These are phyloP conservation scores for Yamadazyma atmosphaerica DNA, from an alignment of 1,139 yeast species.

Conservation along the genomic window DNA sequence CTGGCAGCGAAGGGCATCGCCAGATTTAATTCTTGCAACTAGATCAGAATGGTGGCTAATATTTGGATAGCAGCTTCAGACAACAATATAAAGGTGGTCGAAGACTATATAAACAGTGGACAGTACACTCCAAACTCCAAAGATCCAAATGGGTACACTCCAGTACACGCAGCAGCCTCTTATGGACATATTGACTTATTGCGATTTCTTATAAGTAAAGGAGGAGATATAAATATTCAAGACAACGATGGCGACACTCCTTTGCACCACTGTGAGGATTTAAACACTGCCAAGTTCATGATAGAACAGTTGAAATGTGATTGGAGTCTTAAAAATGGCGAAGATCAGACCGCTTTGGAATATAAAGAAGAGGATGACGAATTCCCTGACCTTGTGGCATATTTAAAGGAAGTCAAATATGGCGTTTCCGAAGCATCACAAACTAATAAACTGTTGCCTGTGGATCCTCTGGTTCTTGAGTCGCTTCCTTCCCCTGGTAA, in stretches of 20 bases:
- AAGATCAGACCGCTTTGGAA: constrained; percentile 69
- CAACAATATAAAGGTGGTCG: constrained; percentile 62
- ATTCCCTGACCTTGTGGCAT: constrained; percentile 72
- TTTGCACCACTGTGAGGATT: constrained; percentile 82
- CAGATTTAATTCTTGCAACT: neutral
- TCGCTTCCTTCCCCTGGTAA: constrained; percentile 44
- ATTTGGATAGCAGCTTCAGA: constrained; percentile 97
- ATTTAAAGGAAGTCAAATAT: constrained; percentile 51
- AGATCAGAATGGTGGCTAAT: constrained; percentile 49
- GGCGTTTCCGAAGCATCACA: constrained; percentile 5
- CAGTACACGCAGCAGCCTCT: constrained; percentile 95
- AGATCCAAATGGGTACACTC: constrained; percentile 93
- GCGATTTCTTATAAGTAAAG: constrained; percentile 52
- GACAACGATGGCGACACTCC: constrained; percentile 97
- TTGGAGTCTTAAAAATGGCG: constrained; percentile 59
- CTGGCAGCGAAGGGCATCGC: no score
- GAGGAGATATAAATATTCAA: constrained; percentile 79
- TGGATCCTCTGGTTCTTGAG: constrained; percentile 14
- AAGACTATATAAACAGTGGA: constrained; percentile 51
- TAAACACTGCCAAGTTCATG: constrained; percentile 60
- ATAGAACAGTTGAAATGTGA: constrained; percentile 71
- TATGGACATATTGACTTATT: constrained; percentile 79
- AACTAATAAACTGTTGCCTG: neutral
- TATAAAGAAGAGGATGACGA: constrained; percentile 84
- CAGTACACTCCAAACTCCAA: constrained; percentile 62